Percentiles rank a stretch among this genome's conserved stretches.
Conservation (phyloP, 169 alveolate species). For the Amoebophrya sp. region DNA sequence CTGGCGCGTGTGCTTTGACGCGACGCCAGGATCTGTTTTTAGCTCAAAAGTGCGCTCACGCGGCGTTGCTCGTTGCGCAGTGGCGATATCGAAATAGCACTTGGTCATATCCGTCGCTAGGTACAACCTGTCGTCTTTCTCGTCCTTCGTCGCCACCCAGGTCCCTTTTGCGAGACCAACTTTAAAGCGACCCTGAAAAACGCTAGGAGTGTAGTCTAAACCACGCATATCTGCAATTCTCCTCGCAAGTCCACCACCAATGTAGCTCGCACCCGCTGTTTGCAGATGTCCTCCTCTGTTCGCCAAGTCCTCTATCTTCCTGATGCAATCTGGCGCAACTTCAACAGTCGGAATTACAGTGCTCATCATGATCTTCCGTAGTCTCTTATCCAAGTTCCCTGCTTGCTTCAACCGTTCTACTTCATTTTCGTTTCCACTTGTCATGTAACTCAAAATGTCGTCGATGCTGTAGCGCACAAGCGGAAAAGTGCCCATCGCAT, state of each 20-base stretch:
- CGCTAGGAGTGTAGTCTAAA: not conserved
- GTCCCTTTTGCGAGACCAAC: not conserved
- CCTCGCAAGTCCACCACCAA: not conserved
- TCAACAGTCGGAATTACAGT: not conserved
- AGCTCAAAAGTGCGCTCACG: conserved; percentile 22
- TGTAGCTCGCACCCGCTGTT: not conserved
- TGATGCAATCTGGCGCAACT: not conserved
- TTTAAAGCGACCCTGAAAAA: not conserved
- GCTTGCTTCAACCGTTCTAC: not conserved
- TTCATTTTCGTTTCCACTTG: not conserved
- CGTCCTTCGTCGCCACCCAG: not conserved
- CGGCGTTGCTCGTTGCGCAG: not conserved
- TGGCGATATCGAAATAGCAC: not conserved
- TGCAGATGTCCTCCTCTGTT: not conserved
- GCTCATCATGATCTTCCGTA: not conserved
- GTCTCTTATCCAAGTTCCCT: not conserved
- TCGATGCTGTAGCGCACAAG: not conserved
- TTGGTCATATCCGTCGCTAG: not conserved
- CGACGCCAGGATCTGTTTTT: not conserved
- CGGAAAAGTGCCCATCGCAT: no score
- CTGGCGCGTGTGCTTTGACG: not conserved
- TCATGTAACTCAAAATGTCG: not conserved
- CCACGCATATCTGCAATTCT: not conserved
- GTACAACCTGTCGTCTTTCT: not conserved
- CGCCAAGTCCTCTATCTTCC: not conserved